phyloP scores from a whole-genome alignment of 306 rosid species.

The Glycyrrhiza uralensis region DNA sequence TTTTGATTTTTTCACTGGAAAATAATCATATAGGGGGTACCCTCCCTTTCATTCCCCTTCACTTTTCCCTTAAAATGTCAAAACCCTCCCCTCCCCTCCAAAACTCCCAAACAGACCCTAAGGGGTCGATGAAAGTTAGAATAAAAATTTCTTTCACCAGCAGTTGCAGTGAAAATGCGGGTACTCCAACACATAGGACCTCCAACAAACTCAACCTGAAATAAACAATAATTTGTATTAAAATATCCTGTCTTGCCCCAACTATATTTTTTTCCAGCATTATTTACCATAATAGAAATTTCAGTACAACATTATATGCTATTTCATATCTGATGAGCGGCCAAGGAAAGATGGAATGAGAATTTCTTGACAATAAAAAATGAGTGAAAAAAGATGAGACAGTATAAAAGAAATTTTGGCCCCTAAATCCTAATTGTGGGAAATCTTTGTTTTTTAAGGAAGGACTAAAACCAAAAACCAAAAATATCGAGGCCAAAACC shows the following conservation, averaged over 20 bases:
- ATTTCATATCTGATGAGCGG: not conserved
- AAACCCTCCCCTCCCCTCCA: no score
- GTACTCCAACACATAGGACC: slow-evolving; percentile 99
- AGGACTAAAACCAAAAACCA: no score
- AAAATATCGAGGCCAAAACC: no score
- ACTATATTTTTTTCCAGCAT: not conserved
- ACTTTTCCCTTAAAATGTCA: no score
- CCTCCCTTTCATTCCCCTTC: no score
- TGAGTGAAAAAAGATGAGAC: not conserved
- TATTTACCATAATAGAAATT: not conserved
- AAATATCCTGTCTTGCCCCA: not conserved
- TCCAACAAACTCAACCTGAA: slow-evolving; percentile 95
- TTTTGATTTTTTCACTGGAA: no score
- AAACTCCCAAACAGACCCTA: no score
- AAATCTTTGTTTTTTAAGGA: no score
- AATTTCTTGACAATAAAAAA: not conserved
- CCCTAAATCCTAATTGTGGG: no score
- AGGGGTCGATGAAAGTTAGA: not conserved
- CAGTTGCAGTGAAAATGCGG: slow-evolving; percentile 78
- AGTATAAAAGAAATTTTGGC: not conserved
- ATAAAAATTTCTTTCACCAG: slow-evolving; percentile 50
- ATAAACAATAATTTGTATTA: slow-evolving; percentile 7
- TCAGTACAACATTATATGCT: not conserved
- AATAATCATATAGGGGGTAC: no score
- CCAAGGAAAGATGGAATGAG: not conserved